phyloP scores from a whole-genome alignment of 164 flowering plant genomes.

The Houttuynia cordata region DNA sequence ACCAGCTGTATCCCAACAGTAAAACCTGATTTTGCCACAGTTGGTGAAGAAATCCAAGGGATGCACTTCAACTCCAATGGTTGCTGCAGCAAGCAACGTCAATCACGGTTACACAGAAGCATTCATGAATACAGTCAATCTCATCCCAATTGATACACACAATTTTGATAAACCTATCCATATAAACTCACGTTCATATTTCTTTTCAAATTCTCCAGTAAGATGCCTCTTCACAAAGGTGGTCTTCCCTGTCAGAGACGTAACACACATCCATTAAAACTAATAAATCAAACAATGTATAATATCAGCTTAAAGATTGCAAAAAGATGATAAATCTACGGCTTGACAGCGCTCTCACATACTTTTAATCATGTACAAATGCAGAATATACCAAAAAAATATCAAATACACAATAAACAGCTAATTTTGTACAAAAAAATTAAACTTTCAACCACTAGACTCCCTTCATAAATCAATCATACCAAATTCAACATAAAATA shows the following conservation, averaged over 20 bases:
- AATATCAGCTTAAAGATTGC: neutral
- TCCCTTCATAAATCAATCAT: no score
- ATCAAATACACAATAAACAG: no score
- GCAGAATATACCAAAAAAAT: no score
- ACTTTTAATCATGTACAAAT: no score
- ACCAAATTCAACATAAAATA: no score
- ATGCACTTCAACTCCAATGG: neutral
- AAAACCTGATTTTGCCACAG: neutral
- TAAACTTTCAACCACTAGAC: no score
- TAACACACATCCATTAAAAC: neutral
- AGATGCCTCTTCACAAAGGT: slow-evolving; percentile 33
- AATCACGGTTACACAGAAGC: neutral
- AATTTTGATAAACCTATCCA: neutral
- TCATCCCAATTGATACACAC: neutral
- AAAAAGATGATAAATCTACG: neutral
- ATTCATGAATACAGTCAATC: neutral
- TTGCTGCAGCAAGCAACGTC: neutral
- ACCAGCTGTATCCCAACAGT: neutral
- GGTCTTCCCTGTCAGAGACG: slow-evolving; percentile 20
- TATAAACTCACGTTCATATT: slow-evolving; percentile 18
- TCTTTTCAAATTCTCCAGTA: slow-evolving; percentile 29
- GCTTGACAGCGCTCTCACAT: no score
- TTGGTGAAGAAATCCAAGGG: neutral
- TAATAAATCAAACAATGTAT: no score
- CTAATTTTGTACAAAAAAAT: no score